Evolutionary conservation across 176 grass and related monocot genomes (phyloP), one percentile per base, ranked within the genome.

Genomic region (Puccinellia tenuiflora): DNA sequence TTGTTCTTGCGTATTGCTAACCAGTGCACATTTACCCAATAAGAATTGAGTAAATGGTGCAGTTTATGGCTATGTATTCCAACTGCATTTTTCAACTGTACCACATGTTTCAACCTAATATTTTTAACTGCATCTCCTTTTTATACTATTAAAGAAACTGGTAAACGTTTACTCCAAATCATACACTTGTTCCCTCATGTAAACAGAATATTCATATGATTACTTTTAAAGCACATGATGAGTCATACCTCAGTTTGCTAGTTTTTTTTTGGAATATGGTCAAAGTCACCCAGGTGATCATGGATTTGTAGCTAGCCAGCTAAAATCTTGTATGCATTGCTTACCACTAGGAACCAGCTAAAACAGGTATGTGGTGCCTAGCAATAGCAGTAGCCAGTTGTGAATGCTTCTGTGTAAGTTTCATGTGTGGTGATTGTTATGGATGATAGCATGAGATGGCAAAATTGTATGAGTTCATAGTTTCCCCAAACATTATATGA

Each of bases 241-340:
- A 45, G 17, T 72, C 18, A 3, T 33, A 33, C 46, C 6, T 46
- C 26, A 13, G 20, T 26, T 78, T 61, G 28, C 6, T 25, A 77
- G 29, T 61, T 71, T 34, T 71, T 34, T n/a, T 69, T 50, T 82
- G 34, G 30, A 71, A 52, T 54, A 42, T 22, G 12, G 2, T 50
- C 38, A 59, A 68, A 25, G 37, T 53, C 14, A n/a, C 7, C 5
- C 17, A 18, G 12, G 30, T 70, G 25, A 72, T 88, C 45, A 21
- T 68, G 28, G 11, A 77, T n/a, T 70, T 76, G 39, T 83, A n/a
- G 52, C 30, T 61, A 61, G 51, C 73, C 12, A 70, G 63, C 51
- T 82, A 69, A 33, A 14, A 50, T 79, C 20, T 80, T 76, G 43
- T 38, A 10, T 84, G 56, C 57, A 72, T 7, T 30, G 34, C 47